These are phyloP conservation scores for Trichoderma oligosporum DNA, from an alignment of 2,329 filamentous ascomycete species.

Conservation along the genomic window DNA sequence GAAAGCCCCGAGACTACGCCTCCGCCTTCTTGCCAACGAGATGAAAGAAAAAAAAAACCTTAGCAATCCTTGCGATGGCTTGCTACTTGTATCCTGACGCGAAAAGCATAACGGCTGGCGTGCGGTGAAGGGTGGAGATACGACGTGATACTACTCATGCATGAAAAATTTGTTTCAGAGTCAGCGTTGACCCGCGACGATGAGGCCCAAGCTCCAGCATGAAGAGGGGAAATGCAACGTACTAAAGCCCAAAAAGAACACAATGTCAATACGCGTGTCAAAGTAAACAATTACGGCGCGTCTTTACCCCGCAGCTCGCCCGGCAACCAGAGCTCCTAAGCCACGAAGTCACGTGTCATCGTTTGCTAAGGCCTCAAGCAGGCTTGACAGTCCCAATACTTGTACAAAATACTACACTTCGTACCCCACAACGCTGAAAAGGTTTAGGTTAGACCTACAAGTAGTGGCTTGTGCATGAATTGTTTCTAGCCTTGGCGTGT, in stretches of 20 bases:
- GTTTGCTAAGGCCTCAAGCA: not conserved
- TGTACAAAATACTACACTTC: not conserved
- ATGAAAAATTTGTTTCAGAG: conserved; percentile 29
- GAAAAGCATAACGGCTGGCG: conserved; percentile 7
- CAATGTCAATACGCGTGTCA: not conserved
- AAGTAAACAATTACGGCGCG: conserved; percentile 27
- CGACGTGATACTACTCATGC: conserved; percentile 28
- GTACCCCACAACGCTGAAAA: not conserved
- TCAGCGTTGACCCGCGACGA: conserved; percentile 21
- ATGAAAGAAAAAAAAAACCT: conserved; percentile 7
- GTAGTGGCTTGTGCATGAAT: not conserved
- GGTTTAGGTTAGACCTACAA: not conserved
- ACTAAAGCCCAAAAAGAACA: not conserved
- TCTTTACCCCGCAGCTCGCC: conserved; percentile 19
- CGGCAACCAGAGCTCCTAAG: conserved; percentile 18
- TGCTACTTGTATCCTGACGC: conserved; percentile 23
- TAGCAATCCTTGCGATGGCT: not conserved
- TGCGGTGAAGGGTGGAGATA: conserved; percentile 30
- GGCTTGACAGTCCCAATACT: not conserved
- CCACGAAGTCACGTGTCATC: conserved; percentile 23
- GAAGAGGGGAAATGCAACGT: not conserved
- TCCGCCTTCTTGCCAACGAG: conserved; percentile 11
- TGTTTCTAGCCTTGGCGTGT: not conserved
- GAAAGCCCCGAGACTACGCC: conserved; percentile 5
- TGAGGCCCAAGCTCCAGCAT: conserved; percentile 7